Percentiles rank a stretch among this genome's conserved stretches.
Conservation (phyloP, 352 stramenopile species). For the Phytophthora sojae region DNA sequence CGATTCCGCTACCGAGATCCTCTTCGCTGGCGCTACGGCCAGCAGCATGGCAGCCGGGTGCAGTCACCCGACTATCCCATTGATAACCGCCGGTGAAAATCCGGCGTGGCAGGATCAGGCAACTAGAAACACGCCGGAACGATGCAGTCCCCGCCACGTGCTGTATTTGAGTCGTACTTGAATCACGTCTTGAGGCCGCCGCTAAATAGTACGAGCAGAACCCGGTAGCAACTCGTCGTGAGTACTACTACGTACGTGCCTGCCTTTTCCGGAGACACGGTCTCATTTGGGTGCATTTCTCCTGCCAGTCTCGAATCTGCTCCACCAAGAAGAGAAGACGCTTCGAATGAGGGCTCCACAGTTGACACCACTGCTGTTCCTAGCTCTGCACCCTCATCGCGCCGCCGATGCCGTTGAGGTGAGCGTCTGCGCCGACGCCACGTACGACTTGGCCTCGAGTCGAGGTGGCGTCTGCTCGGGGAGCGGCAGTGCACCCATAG, state of each 20-base stretch:
- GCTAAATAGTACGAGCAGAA: background rate
- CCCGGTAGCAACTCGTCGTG: background rate
- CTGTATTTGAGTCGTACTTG: background rate
- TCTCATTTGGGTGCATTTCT: slow-evolving; percentile 19
- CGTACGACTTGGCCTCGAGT: slow-evolving; percentile 48
- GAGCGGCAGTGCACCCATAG: slow-evolving; percentile 34
- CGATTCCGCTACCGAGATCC: background rate
- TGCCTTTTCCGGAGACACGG: slow-evolving; percentile 1
- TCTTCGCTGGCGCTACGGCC: background rate
- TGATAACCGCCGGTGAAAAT: background rate
- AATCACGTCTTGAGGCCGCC: background rate
- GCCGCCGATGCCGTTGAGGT: slow-evolving; percentile 30
- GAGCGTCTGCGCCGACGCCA: slow-evolving; percentile 67
- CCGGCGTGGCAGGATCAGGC: background rate
- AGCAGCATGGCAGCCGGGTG: background rate
- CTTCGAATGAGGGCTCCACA: slow-evolving; percentile 10
- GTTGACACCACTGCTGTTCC: background rate
- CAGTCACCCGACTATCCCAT: background rate
- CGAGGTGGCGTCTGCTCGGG: slow-evolving; percentile 52
- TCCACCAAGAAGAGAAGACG: background rate
- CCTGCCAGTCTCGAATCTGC: slow-evolving; percentile 23
- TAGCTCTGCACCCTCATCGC: background rate
- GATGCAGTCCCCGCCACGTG: background rate
- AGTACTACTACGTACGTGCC: background rate
- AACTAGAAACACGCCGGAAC: background rate